A percentile compares a stretch with the other conserved stretches of the same genome.
Conservation (phyloP, 23 red algal genomes). For the Gracilariopsis chorda region DNA sequence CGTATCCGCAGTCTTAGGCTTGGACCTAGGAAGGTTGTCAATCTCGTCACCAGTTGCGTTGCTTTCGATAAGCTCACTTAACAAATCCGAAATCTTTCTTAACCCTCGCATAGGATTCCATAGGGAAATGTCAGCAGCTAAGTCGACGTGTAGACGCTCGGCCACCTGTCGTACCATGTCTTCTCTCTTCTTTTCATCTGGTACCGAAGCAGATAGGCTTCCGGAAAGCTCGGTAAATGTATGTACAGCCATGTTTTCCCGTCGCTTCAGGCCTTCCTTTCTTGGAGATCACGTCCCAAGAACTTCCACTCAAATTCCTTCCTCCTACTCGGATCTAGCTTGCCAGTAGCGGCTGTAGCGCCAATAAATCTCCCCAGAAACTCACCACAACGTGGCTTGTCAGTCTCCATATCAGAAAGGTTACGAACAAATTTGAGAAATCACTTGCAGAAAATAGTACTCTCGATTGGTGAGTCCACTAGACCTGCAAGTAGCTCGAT, state of each 20-base stretch:
- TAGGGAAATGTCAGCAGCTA: background rate
- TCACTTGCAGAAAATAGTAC: background rate
- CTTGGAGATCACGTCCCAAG: slow-evolving; percentile 9
- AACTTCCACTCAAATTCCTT: slow-evolving; percentile 36
- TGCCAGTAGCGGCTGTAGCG: slow-evolving; percentile 18
- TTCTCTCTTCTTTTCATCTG: background rate
- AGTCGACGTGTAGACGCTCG: slow-evolving; percentile 29
- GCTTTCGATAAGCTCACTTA: too few relatives aligned
- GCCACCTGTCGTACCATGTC: background rate
- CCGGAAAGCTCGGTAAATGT: slow-evolving; percentile 34
- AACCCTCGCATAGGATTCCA: slow-evolving; percentile 37
- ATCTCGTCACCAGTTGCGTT: too few relatives aligned
- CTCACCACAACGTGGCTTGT: slow-evolving; percentile 53
- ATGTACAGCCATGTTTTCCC: slow-evolving; percentile 25
- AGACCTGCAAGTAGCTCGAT: slow-evolving; percentile 28
- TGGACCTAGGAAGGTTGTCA: too few relatives aligned
- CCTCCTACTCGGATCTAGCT: background rate
- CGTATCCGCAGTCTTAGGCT: too few relatives aligned
- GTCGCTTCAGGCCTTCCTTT: slow-evolving; percentile 24
- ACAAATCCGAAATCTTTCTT: background rate
- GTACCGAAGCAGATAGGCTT: background rate
- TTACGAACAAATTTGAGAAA: background rate
- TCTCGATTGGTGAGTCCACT: background rate
- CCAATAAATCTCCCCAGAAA: slow-evolving; percentile 38
- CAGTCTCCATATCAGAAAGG: slow-evolving; percentile 73